These are phyloP conservation scores for Exophiala aquamarina DNA, from an alignment of 2,329 filamentous ascomycete species.

Conservation along the genomic window DNA sequence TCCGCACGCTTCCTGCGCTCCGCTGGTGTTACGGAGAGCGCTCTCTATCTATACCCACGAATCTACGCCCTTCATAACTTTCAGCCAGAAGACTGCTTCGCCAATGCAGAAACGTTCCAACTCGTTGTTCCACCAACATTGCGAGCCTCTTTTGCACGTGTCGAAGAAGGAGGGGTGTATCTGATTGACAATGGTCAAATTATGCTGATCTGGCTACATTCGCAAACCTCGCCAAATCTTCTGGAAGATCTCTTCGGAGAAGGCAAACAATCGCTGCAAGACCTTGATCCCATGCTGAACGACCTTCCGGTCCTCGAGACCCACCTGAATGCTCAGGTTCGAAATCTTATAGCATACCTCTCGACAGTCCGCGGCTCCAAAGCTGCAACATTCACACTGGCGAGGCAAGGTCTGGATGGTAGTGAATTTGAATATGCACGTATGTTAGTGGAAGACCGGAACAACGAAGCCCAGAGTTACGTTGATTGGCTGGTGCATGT, in stretches of 20 bases:
- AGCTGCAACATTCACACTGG: conserved; percentile 83
- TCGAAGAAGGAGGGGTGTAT: conserved; percentile 92
- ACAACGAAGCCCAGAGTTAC: conserved; percentile 96
- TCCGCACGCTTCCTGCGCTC: conserved; percentile 87
- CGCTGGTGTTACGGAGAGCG: conserved; percentile 82
- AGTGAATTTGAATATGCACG: conserved; percentile 96
- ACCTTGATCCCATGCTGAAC: conserved; percentile 77
- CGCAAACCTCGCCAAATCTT: conserved; percentile 88
- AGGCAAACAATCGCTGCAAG: conserved; percentile 67
- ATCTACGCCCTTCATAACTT: conserved; percentile 92
- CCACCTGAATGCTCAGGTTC: conserved; percentile 89
- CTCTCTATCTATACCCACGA: conserved; percentile 89
- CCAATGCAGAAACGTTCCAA: conserved; percentile 81
- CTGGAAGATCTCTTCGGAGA: conserved; percentile 87
- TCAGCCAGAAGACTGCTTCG: conserved; percentile 82
- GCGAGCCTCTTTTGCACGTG: conserved; percentile 79
- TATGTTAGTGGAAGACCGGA: conserved; percentile 87
- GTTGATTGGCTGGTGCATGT: conserved; percentile 98
- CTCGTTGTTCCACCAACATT: conserved; percentile 78
- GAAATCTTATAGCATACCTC: conserved; percentile 89
- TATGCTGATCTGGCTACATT: conserved; percentile 88
- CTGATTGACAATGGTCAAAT: conserved; percentile 93
- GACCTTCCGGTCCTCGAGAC: conserved; percentile 82
- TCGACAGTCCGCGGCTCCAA: conserved; percentile 79
- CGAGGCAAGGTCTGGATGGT: conserved; percentile 87